Evolutionary conservation across 2,329 filamentous ascomycete genomes (phyloP).

Genomic region (Pezicula neosporulosa): DNA sequence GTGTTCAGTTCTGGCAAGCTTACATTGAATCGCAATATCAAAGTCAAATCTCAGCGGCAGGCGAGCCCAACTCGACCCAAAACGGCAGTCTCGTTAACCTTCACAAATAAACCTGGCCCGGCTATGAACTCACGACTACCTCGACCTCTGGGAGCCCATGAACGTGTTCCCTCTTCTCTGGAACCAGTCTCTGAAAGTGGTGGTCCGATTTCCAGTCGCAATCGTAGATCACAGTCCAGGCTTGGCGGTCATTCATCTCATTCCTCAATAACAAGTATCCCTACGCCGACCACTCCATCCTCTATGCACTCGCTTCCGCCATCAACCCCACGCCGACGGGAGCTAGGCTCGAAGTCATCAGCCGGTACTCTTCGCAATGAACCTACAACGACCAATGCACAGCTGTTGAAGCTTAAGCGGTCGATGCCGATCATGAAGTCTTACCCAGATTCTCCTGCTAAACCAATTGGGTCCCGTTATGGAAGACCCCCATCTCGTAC

Average conservation of each 20-base stretch:
- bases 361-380: constrained; percentile 52
- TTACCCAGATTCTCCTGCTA: constrained; percentile 45
- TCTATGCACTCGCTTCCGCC: constrained; percentile 50
- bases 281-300: constrained; percentile 57
- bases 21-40: constrained; percentile 87
- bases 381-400: constrained; percentile 62
- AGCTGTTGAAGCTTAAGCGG: constrained; percentile 62
- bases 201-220: constrained; percentile 59
- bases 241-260: constrained; percentile 66
- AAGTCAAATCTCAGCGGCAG: constrained; percentile 70
- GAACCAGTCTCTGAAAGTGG: constrained; percentile 92
- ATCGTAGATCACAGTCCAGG: constrained; percentile 63
- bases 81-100: constrained; percentile 82
- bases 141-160: constrained; percentile 64
- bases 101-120: constrained; percentile 71
- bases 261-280: constrained; percentile 62
- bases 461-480: constrained; percentile 42
- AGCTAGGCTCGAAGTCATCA: constrained; percentile 53
- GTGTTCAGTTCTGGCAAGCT: constrained; percentile 77
- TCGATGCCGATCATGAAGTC: constrained; percentile 59
- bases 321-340: constrained; percentile 57
- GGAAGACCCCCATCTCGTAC: constrained; percentile 60
- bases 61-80: constrained; percentile 69
- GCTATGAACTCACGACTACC: constrained; percentile 67
- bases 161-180: constrained; percentile 71